Conservation (phyloP, 371 early-diverging fungal species). For the Apophysomyces elegans region DNA sequence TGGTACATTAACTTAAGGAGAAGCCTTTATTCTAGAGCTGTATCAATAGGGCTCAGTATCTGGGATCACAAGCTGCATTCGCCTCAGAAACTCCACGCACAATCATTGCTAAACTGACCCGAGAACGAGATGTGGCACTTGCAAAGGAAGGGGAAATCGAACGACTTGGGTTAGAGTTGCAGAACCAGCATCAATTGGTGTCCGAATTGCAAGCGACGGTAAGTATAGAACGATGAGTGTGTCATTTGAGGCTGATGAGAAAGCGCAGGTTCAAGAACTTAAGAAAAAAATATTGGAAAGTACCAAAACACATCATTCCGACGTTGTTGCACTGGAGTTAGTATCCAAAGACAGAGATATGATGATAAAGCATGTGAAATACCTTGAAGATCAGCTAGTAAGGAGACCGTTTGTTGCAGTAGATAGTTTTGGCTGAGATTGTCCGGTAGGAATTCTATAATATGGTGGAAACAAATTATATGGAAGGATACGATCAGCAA, state of each 20-base stretch:
- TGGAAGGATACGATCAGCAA: conserved; percentile 56
- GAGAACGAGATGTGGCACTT: not conserved
- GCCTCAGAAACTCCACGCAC: conserved; percentile 19
- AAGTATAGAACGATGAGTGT: not conserved
- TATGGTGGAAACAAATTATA: conserved; percentile 56
- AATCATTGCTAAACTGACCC: conserved; percentile 14
- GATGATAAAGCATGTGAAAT: conserved; percentile 49
- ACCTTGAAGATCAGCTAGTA: conserved; percentile 61
- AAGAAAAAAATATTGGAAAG: conserved; percentile 16
- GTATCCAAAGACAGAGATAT: conserved; percentile 30
- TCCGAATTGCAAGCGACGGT: conserved; percentile 9
- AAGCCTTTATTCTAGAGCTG: not conserved
- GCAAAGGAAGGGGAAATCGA: not conserved
- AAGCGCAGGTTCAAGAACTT: conserved; percentile 11
- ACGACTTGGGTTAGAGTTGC: not conserved
- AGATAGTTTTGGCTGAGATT: not conserved
- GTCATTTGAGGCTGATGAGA: not conserved
- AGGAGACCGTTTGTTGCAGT: conserved; percentile 4
- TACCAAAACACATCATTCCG: conserved; percentile 12
- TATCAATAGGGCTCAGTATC: conserved; percentile 16
- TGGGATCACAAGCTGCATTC: conserved; percentile 16
- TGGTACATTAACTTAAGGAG: conserved; percentile 15
- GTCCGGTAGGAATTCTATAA: conserved; percentile 64
- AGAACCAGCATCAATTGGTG: conserved; percentile 5
- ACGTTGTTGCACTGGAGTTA: conserved; percentile 16